Percentiles rank a stretch among this genome's conserved stretches.
These are phyloP conservation scores for Vitis labrusca DNA, from an alignment of 164 flowering plant genomes.

Conservation along the genomic window DNA sequence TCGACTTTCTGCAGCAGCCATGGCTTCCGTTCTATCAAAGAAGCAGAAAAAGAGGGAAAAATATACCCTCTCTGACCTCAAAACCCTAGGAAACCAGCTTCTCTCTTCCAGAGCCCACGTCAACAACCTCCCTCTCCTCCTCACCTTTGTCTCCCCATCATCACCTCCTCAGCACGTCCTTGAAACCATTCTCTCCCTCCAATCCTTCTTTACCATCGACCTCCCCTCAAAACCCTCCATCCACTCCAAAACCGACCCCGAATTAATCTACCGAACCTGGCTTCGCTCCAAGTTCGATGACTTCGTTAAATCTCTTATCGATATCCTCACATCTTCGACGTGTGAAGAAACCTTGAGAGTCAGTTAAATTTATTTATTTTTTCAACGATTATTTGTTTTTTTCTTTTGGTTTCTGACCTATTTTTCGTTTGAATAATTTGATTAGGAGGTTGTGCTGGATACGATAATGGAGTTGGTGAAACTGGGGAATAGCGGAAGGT, in stretches of 20 bases:
- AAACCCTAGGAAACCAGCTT: constrained; percentile 64
- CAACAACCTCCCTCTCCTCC: constrained; percentile 81
- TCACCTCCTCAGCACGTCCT: constrained; percentile 56
- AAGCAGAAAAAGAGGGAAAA: constrained; percentile 29
- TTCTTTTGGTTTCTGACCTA: background rate
- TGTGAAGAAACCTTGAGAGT: constrained; percentile 60
- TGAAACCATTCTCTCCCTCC: constrained; percentile 28
- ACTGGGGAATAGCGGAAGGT: constrained; percentile 61
- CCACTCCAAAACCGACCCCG: constrained; percentile 38
- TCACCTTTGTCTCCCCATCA: constrained; percentile 45
- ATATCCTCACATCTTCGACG: constrained; percentile 35
- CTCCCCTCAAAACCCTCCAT: background rate
- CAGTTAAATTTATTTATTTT: constrained; percentile 1
- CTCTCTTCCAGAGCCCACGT: constrained; percentile 74
- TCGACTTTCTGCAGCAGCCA: constrained; percentile 9
- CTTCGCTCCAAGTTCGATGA: constrained; percentile 79
- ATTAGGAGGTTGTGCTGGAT: constrained; percentile 75
- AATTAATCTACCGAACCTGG: constrained; percentile 63
- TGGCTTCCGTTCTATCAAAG: constrained; percentile 30
- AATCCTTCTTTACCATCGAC: background rate
- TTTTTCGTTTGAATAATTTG: background rate
- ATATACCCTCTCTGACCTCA: constrained; percentile 44
- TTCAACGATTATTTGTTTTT: background rate
- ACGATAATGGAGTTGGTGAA: constrained; percentile 88
- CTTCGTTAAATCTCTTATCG: constrained; percentile 43